Evolutionary conservation across 2,329 filamentous ascomycete species (phyloP).

Genomic region (Colletotrichum sp.): DNA sequence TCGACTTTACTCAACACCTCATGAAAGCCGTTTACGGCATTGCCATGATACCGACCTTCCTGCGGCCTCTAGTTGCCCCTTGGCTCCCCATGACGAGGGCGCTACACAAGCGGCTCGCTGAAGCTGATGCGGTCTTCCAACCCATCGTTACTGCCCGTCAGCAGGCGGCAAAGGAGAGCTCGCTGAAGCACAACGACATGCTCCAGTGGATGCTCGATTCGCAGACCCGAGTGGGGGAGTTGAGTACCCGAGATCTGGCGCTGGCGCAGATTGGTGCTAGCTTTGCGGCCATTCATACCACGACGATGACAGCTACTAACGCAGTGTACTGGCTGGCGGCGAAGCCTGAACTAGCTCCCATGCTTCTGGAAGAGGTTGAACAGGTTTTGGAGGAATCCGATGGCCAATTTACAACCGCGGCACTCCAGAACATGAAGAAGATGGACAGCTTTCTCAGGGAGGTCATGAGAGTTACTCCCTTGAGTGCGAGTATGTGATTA

Average conservation of each 20-base stretch:
- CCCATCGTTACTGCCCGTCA: not conserved
- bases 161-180: not conserved
- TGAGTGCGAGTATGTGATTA: slow-evolving; percentile 22
- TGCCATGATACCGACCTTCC: not conserved
- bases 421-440: slow-evolving; percentile 41
- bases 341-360: slow-evolving; percentile 52
- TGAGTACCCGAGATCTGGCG: slow-evolving; percentile 40
- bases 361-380: slow-evolving; percentile 56
- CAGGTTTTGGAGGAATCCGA: slow-evolving; percentile 37
- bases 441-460: slow-evolving; percentile 45
- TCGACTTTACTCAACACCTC: not conserved
- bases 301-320: slow-evolving; percentile 48
- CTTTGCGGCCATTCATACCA: slow-evolving; percentile 58
- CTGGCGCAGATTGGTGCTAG: slow-evolving; percentile 46
- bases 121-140: not conserved
- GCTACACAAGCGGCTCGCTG: not conserved
- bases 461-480: slow-evolving; percentile 43
- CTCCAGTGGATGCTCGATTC: slow-evolving; percentile 50
- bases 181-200: slow-evolving; percentile 27
- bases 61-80: not conserved
- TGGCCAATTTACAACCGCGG: slow-evolving; percentile 35
- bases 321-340: slow-evolving; percentile 51
- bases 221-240: slow-evolving; percentile 34
- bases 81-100: not conserved
- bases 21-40: not conserved